Evolutionary conservation across 2,329 filamentous ascomycete species (phyloP), one percentile per base, ranked within the genome.

Genomic region (Exophiala alcalophila): DNA sequence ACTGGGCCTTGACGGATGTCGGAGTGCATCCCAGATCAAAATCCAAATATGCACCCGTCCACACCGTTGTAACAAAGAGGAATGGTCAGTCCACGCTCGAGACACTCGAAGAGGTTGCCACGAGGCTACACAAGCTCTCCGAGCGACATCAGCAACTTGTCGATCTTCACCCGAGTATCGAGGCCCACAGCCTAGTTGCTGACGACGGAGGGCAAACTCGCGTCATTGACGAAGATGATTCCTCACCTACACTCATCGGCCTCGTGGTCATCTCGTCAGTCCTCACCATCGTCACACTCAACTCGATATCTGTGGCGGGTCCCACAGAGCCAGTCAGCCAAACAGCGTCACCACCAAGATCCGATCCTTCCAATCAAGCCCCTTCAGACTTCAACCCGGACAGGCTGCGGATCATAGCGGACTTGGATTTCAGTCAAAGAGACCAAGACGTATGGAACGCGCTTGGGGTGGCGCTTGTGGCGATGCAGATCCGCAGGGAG

Each of bases 371-470:
- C 9, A 11, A 15, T 24, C 32, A 41, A 14, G 32, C 9, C 15
- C 16, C 15, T 15, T 7, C 18, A 19, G 32, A 23, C 18, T 33
- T 40, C 33, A 38, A 33, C 29, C 18, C 45, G 12, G 47, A 47
- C 25, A 40, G 48, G 15, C 41, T 71, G 5, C 59, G 64, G 8
- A 66, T 66, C 8, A 68, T 80, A 35, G 71, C 68, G 4, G 68
- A 71, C 38, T 75, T 79, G 50, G 72, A 81, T 55, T 70, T 78
- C 41, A 66, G 65, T 3, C 67, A 76, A 29, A 57, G 61, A 6
- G 69, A 69, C 1, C 73, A 75, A 46, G 78, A 81, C 55, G 76
- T 80, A 2, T 82, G 78, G 78, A 79, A 78, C 54, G 68, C 72
- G 4, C 62, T 81, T 3, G 75, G 76, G 0, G 52, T 81, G 35